These are phyloP conservation scores for Peltaster fructicola DNA, from an alignment of 2,329 filamentous ascomycete genomes.

Conservation along the genomic window DNA sequence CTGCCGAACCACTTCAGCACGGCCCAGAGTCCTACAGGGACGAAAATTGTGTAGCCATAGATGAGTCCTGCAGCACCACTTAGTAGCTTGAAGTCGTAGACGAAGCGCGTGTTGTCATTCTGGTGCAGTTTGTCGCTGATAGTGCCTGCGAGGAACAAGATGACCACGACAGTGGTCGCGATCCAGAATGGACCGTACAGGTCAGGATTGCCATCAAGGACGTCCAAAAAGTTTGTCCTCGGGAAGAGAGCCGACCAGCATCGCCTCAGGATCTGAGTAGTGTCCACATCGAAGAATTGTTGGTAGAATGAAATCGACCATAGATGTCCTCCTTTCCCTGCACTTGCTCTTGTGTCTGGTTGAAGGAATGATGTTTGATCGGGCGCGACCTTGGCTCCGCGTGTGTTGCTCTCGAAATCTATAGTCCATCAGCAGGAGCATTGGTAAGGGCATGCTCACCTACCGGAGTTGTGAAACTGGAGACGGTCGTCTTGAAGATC, in stretches of 20 bases:
- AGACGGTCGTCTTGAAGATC: slow-evolving; percentile 88
- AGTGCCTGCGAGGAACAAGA: slow-evolving; percentile 85
- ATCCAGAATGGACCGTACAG: slow-evolving; percentile 98
- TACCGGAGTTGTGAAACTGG: slow-evolving; percentile 88
- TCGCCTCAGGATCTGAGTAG: slow-evolving; percentile 67
- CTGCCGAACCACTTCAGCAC: slow-evolving; percentile 90
- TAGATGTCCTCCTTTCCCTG: slow-evolving; percentile 50
- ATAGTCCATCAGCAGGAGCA: neutral
- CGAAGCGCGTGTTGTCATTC: slow-evolving; percentile 51
- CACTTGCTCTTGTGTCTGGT: slow-evolving; percentile 8
- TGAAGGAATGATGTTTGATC: slow-evolving; percentile 23
- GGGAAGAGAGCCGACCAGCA: slow-evolving; percentile 84
- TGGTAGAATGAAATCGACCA: slow-evolving; percentile 90
- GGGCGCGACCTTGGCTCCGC: slow-evolving; percentile 32
- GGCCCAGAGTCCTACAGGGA: slow-evolving; percentile 73
- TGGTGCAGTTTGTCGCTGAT: slow-evolving; percentile 77
- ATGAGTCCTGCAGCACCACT: slow-evolving; percentile 82
- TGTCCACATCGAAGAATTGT: slow-evolving; percentile 98
- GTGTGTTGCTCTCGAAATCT: slow-evolving; percentile 2
- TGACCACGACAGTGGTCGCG: slow-evolving; percentile 89
- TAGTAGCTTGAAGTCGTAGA: slow-evolving; percentile 78
- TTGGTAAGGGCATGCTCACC: slow-evolving; percentile 8
- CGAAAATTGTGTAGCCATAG: slow-evolving; percentile 77
- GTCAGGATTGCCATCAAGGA: slow-evolving; percentile 90
- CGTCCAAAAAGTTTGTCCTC: slow-evolving; percentile 86